phyloP scores from a whole-genome alignment of 345 rosid genomes.

The Salix caprea region DNA sequence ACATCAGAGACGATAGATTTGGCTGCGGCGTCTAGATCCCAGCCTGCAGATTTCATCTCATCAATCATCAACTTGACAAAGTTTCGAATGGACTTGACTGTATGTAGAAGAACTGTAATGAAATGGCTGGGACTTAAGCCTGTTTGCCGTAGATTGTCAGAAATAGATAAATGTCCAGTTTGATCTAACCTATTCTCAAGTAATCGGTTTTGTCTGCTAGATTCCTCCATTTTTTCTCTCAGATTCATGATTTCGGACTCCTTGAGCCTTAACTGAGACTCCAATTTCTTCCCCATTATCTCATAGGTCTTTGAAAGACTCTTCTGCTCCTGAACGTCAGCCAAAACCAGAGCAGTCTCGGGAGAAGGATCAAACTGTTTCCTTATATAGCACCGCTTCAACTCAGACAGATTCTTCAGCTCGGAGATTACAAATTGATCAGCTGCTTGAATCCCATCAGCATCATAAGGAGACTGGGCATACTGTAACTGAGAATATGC shows the following conservation, averaged over 20 bases:
- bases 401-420: conserved; percentile 64
- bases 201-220: conserved; percentile 36
- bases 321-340: conserved; percentile 76
- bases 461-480: conserved; percentile 83
- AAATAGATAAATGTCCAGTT: conserved; percentile 52
- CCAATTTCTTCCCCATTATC: conserved; percentile 64
- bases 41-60: conserved; percentile 51
- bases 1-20: conserved; percentile 46
- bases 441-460: conserved; percentile 62
- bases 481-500: conserved; percentile 73
- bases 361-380: conserved; percentile 68
- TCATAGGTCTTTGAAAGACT: conserved; percentile 55
- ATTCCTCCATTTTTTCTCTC: conserved; percentile 55
- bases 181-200: conserved; percentile 62
- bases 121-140: conserved; percentile 55
- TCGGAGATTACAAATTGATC: conserved; percentile 55
- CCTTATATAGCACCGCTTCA: conserved; percentile 72
- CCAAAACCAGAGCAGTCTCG: conserved; percentile 43
- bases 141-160: conserved; percentile 47
- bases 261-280: conserved; percentile 65
- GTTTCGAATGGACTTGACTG: conserved; percentile 64
- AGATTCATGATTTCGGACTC: conserved; percentile 69
- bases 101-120: conserved; percentile 41
- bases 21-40: conserved; percentile 76
- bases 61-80: conserved; percentile 57